Conservation (phyloP, 148 eudicot species). For the Spergularia bocconei region DNA sequence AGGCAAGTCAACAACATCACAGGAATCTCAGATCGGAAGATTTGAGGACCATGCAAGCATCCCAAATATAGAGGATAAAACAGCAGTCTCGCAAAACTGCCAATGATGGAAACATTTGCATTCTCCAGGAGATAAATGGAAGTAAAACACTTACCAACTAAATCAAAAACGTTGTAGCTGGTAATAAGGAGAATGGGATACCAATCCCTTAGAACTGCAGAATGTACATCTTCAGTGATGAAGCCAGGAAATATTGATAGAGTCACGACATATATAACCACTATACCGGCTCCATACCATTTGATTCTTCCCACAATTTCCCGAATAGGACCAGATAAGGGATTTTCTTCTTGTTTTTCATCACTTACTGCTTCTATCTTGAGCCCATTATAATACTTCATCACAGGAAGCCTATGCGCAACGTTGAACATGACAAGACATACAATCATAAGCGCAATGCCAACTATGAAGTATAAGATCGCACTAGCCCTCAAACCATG, state of each 20-base stretch:
- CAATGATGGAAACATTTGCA: conserved; percentile 63
- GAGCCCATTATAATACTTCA: conserved; percentile 72
- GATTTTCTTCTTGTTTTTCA: conserved; percentile 55
- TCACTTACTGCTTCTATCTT: conserved; percentile 54
- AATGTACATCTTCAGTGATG: conserved; percentile 89
- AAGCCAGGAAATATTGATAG: conserved; percentile 87
- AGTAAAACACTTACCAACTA: conserved; percentile 76
- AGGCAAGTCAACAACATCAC: conserved; percentile 76
- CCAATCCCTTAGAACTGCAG: conserved; percentile 74
- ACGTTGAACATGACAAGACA: conserved; percentile 71
- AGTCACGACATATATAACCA: conserved; percentile 68
- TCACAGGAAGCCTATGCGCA: conserved; percentile 74
- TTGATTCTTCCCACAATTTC: conserved; percentile 70
- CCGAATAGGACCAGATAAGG: conserved; percentile 50
- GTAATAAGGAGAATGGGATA: conserved; percentile 74
- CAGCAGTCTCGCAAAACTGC: conserved; percentile 58
- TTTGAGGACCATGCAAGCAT: conserved; percentile 81
- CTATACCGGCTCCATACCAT: conserved; percentile 68
- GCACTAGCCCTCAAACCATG: conserved; percentile 80
- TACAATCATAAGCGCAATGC: conserved; percentile 66
- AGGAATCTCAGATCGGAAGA: conserved; percentile 79
- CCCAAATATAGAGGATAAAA: conserved; percentile 71
- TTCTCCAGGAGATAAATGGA: conserved; percentile 66
- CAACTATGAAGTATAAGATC: conserved; percentile 75
- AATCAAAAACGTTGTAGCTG: conserved; percentile 74